Base-by-base conservation (phyloP, 2,329 filamentous ascomycete genomes). In the Trichoderma pleuroti region DNA sequence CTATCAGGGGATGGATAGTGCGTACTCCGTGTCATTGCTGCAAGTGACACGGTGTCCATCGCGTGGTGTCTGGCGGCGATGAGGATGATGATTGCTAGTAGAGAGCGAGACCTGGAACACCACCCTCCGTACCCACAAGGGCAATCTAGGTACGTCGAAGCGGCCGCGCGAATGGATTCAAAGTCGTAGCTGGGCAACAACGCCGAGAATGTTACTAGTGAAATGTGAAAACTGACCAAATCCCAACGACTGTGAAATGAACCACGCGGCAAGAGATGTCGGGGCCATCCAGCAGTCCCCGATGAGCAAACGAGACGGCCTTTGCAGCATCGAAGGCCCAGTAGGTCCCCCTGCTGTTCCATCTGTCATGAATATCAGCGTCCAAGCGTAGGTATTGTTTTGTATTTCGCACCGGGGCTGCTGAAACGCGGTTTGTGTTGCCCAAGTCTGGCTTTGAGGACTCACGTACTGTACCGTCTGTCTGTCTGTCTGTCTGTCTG, bases 171-270 rank as follows among this genome's bases (percentile, higher is more conserved):
- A 54, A 57, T 70, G 68, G 49, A n/a, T 28, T 71, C 34, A 28
- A 61, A 16, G 54, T 34, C 69, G 59, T 16, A 62, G 39, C 57
- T 56, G 64, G 63, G 62, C 56, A 68, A 68, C 62, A 67, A 39
- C 63, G 69, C 69, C 63, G 69, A 71, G 30, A 30, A 28, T 8
- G 54, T n/a, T 57, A 5, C 54, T 21, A 59, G 18, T 12, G 18
- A 68, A 68, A 71, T 68, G 28, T 71, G 69, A 71, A 39, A 71
- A 52, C 52, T 71, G 69, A 71, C 34, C 62, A 67, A 49, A 39
- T 28, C 16, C 24, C 28, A 36, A 61, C 5, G 54, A 32, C 46
- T 70, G 57, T 63, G 21, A 70, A 56, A 63, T 56, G 30, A 57
- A 46, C 59, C 28, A 60, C 39, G 56, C 54, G 56, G 56, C 18